Evolutionary conservation across 495 filamentous ascomycete genomes (phyloP).

Genomic region (Hypoxylon trugodes): DNA sequence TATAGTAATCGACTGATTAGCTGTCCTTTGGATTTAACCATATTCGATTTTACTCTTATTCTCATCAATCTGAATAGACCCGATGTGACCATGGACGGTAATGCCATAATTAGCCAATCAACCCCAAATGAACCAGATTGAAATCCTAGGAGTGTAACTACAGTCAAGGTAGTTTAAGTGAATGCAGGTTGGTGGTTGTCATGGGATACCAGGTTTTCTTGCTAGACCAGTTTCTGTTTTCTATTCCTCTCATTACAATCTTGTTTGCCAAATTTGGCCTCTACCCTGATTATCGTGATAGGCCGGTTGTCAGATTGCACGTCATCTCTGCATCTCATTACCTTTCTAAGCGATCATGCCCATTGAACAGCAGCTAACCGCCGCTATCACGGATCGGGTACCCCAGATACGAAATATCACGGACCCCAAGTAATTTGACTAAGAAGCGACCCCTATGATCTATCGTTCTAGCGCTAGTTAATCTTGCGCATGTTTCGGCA

Average conservation of each 20-base stretch:
- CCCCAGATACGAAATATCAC: conserved; percentile 27
- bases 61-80: conserved; percentile 29
- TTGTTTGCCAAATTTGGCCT: conserved; percentile 23
- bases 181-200: conserved; percentile 25
- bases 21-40: conserved; percentile 35
- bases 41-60: conserved; percentile 17
- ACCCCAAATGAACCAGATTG: conserved; percentile 23
- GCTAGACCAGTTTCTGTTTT: conserved; percentile 21
- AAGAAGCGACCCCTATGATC: conserved; percentile 13
- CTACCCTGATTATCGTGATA: conserved; percentile 40
- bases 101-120: conserved; percentile 35
- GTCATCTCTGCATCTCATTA: conserved; percentile 38
- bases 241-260: too few species aligned
- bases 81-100: conserved; percentile 26
- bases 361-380: conserved; percentile 9
- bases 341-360: conserved; percentile 15
- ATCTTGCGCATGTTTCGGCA: too few species aligned
- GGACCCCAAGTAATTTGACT: conserved; percentile 32
- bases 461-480: conserved; percentile 15
- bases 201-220: conserved; percentile 37
- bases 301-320: conserved; percentile 36
- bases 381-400: conserved; percentile 28
- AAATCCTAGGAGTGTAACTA: conserved; percentile 12
- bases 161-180: background rate
- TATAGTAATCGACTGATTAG: conserved; percentile 7